These are phyloP conservation scores for Pleurotus platypus DNA, from an alignment of 768 basidiomycete genomes.

Conservation along the genomic window DNA sequence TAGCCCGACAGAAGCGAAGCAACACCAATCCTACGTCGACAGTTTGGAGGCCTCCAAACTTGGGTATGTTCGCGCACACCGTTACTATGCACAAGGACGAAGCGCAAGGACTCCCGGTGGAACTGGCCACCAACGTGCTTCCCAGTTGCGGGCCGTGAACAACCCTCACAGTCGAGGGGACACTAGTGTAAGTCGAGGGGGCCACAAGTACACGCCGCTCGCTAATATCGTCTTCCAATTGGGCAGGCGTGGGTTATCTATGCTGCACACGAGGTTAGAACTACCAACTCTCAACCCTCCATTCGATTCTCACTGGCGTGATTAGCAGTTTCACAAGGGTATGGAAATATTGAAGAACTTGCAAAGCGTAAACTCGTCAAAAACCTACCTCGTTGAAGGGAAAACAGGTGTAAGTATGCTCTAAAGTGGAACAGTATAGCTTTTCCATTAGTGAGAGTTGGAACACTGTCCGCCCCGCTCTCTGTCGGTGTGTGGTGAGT, in stretches of 20 bases:
- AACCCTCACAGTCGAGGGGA: neutral
- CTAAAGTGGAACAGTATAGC: neutral
- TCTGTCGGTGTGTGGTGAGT: neutral
- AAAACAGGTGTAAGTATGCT: neutral
- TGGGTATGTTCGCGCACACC: neutral
- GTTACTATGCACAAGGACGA: neutral
- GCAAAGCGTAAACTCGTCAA: neutral
- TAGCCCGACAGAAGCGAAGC: constrained; percentile 10
- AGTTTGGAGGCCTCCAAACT: constrained; percentile 23
- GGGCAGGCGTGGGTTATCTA: constrained; percentile 29
- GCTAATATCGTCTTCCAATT: neutral
- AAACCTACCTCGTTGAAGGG: neutral
- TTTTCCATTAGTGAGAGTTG: neutral
- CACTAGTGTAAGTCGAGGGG: neutral
- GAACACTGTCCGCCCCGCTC: constrained; percentile 2
- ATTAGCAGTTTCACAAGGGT: constrained; percentile 23
- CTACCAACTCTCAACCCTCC: neutral
- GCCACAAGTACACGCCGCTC: neutral
- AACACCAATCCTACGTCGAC: constrained; percentile 23
- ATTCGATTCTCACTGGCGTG: neutral
- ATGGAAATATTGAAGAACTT: constrained; percentile 18
- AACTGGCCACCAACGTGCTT: neutral
- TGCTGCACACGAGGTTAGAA: constrained; percentile 24
- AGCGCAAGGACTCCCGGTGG: constrained; percentile 11
- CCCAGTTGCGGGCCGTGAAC: neutral